These are phyloP conservation scores for Russula brevipes DNA, from an alignment of 768 basidiomycete species.

Conservation along the genomic window DNA sequence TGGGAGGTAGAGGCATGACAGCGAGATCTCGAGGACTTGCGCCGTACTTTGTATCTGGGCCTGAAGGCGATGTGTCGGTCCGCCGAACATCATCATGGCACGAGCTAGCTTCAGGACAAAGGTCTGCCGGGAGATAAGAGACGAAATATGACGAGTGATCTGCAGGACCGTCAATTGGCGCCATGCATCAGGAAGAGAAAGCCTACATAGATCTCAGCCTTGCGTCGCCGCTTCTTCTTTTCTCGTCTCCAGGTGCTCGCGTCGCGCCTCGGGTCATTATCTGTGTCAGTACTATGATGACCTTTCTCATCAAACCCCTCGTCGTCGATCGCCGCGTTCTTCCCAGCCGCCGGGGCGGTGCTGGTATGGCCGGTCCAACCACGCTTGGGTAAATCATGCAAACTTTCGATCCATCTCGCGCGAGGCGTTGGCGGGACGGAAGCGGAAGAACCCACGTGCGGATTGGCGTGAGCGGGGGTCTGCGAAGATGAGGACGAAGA, in stretches of 20 bases:
- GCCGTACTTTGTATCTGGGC: conserved; percentile 77
- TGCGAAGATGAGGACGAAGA: conserved; percentile 1
- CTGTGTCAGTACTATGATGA: conserved; percentile 23
- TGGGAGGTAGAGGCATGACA: conserved; percentile 71
- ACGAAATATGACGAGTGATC: conserved; percentile 82
- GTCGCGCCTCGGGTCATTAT: conserved; percentile 22
- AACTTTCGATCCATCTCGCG: conserved; percentile 35
- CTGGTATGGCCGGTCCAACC: conserved; percentile 29
- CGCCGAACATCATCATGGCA: conserved; percentile 88
- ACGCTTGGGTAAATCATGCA: conserved; percentile 39
- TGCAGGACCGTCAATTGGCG: conserved; percentile 27
- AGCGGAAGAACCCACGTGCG: not conserved
- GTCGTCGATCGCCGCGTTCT: conserved; percentile 28
- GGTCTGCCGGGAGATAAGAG: conserved; percentile 74
- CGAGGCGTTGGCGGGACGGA: not conserved
- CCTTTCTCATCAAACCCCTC: conserved; percentile 32
- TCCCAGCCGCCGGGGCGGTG: conserved; percentile 28
- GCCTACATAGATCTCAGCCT: conserved; percentile 72
- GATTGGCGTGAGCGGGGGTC: not conserved
- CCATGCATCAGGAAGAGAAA: not conserved
- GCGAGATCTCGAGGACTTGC: conserved; percentile 67
- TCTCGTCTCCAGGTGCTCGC: conserved; percentile 36
- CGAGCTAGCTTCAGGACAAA: conserved; percentile 81
- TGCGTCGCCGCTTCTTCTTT: conserved; percentile 41
- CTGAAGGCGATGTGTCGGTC: conserved; percentile 76